Evolutionary conservation across 108 stramenopile genomes (phyloP).

Genomic region (Skeletonema tropicum): DNA sequence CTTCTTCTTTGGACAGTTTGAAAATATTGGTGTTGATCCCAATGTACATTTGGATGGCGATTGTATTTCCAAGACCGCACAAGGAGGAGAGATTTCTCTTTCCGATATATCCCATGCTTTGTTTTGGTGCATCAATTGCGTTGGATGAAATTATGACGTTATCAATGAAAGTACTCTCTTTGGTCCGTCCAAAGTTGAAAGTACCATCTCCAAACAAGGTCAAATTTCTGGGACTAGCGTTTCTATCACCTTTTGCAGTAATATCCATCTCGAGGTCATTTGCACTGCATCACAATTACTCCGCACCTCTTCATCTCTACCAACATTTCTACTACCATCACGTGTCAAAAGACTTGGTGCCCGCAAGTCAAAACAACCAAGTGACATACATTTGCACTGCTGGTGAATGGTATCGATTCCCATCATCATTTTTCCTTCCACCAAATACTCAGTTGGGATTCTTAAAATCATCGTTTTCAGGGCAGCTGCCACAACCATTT

Average conservation of each 20-base stretch:
- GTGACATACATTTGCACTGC: conserved; percentile 78
- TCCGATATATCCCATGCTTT: conserved; percentile 85
- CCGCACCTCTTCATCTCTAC: conserved; percentile 78
- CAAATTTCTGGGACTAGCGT: conserved; percentile 11
- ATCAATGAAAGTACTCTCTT: not conserved
- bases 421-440: conserved; percentile 90
- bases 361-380: conserved; percentile 7
- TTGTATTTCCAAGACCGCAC: conserved; percentile 91
- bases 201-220: not conserved
- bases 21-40: conserved; percentile 54
- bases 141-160: conserved; percentile 17
- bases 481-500: conserved; percentile 93
- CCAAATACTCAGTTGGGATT: conserved; percentile 67
- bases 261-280: conserved; percentile 65
- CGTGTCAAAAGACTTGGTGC: not conserved
- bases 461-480: conserved; percentile 84
- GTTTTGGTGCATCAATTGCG: conserved; percentile 54
- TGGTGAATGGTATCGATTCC: conserved; percentile 98
- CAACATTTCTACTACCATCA: conserved; percentile 37
- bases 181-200: not conserved
- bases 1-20: not conserved
- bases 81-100: conserved; percentile 98
- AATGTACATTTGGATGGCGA: conserved; percentile 79
- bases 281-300: conserved; percentile 75
- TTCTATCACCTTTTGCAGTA: conserved; percentile 42